Evolutionary conservation across 805 yeast genomes (phyloP).

Genomic region (Wickerhamomyces pijperi): DNA sequence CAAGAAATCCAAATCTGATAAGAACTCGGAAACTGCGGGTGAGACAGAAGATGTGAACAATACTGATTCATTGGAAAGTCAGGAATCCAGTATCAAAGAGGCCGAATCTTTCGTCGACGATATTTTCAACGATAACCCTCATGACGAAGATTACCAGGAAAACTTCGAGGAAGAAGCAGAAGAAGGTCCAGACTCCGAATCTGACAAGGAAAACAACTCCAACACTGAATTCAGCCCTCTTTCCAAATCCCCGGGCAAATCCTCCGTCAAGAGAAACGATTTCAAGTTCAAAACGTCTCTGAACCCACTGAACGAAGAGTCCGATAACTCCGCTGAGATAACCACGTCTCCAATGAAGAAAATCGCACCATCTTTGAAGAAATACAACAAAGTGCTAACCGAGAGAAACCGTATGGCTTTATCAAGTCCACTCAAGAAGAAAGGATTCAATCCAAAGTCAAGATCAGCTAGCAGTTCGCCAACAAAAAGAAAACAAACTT

Average conservation of each 20-base stretch:
- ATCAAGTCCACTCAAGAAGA: background rate
- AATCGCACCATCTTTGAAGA: background rate
- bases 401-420: background rate
- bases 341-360: background rate
- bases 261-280: background rate
- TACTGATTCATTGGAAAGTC: background rate
- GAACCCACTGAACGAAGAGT: background rate
- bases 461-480: background rate
- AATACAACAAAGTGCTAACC: background rate
- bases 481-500: no score
- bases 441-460: background rate
- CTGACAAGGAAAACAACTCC: constrained; percentile 7
- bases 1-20: background rate
- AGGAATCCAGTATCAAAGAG: background rate
- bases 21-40: no score
- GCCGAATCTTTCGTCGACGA: background rate
- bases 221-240: background rate
- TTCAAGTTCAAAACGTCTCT: background rate
- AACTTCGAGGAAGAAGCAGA: constrained; percentile 1
- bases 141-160: background rate
- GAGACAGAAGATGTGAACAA: no score
- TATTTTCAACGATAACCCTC: background rate
- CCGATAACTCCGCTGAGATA: background rate
- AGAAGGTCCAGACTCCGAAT: constrained; percentile 3
- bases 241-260: background rate